A percentile compares a stretch with the other conserved stretches of the same genome.
These are phyloP conservation scores for Lathyrus sativus DNA, from an alignment of 306 rosid genomes.

Conservation along the genomic window DNA sequence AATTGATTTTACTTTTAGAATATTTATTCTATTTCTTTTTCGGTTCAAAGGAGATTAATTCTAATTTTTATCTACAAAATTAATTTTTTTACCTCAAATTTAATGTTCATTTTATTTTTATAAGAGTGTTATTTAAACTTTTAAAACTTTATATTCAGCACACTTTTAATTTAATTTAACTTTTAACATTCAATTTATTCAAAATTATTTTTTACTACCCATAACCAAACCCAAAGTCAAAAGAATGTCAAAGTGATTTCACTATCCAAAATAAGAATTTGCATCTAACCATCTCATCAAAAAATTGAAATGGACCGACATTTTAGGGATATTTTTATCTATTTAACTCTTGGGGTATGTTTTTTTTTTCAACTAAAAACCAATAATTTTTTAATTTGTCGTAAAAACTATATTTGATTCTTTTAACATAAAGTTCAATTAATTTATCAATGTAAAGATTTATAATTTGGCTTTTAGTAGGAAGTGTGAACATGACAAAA, in stretches of 20 bases:
- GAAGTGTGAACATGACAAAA: constrained; percentile 20
- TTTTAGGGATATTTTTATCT: not conserved
- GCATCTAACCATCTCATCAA: not conserved
- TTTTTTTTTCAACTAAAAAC: not conserved
- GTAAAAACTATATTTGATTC: not conserved
- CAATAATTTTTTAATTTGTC: no score
- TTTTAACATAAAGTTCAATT: not conserved
- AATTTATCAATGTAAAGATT: not conserved
- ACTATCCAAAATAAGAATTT: not conserved
- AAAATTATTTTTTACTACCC: not conserved
- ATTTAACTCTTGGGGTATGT: not conserved
- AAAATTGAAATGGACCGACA: not conserved
- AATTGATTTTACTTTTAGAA: no score
- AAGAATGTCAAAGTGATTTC: not conserved
- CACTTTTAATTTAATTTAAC: not conserved
- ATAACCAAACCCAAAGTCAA: not conserved
- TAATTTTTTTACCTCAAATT: no score
- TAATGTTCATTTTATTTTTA: no score
- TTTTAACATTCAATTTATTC: not conserved
- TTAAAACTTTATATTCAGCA: not conserved
- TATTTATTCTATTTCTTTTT: no score
- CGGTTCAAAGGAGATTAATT: no score
- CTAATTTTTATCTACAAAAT: no score
- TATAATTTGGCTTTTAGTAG: not conserved
- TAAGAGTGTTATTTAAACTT: no score